phyloP scores from a whole-genome alignment of 768 basidiomycete genomes.

The Favolaschia claudopus region DNA sequence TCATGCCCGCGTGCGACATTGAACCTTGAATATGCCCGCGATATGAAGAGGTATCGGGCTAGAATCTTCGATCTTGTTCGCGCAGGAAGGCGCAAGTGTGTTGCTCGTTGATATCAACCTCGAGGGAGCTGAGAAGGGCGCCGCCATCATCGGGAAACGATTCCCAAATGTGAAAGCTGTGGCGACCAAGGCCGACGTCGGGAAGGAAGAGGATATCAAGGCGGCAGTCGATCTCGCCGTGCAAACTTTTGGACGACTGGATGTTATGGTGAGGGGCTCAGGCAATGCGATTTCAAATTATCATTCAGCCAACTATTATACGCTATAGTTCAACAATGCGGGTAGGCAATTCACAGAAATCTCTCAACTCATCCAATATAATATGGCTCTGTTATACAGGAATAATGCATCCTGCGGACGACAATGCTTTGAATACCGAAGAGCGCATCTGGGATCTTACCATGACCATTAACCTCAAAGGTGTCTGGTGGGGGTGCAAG shows the following conservation, averaged over 20 bases:
- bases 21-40: conserved; percentile 20
- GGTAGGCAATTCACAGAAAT: conserved; percentile 47
- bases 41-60: conserved; percentile 88
- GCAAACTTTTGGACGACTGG: conserved; percentile 88
- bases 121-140: conserved; percentile 72
- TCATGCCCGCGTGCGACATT: neutral
- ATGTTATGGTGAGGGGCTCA: conserved; percentile 82
- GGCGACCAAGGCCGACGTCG: conserved; percentile 84
- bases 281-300: neutral
- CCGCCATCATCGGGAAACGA: conserved; percentile 65
- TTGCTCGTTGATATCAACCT: conserved; percentile 89
- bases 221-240: conserved; percentile 81
- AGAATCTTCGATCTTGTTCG: conserved; percentile 95
- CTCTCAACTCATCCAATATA: conserved; percentile 1
- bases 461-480: conserved; percentile 95
- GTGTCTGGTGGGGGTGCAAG: conserved; percentile 99
- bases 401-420: conserved; percentile 98
- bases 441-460: conserved; percentile 96
- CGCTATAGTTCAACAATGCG: conserved; percentile 88
- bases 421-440: conserved; percentile 95
- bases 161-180: conserved; percentile 75
- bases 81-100: conserved; percentile 92
- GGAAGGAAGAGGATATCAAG: conserved; percentile 88
- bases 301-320: neutral
- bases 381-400: conserved; percentile 50